These are phyloP conservation scores for Thelephora ganbajun DNA, from an alignment of 768 basidiomycete genomes.

Conservation along the genomic window DNA sequence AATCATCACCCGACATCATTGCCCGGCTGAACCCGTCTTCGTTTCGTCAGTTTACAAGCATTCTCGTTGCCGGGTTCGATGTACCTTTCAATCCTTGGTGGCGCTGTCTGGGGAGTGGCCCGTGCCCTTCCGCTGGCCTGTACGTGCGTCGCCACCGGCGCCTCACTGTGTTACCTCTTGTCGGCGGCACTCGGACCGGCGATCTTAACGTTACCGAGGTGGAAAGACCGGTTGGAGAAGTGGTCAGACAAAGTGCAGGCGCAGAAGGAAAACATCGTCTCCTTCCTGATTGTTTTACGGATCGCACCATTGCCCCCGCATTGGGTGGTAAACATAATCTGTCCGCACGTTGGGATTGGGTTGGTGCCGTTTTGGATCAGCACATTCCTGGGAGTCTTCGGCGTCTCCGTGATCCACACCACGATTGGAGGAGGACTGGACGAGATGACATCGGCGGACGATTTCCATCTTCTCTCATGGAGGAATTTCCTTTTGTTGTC, in stretches of 20 bases:
- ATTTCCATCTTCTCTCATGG: conserved; percentile 90
- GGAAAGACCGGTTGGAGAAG: conserved; percentile 67
- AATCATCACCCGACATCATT: conserved; percentile 3
- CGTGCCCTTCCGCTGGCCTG: conserved; percentile 84
- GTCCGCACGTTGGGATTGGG: conserved; percentile 84
- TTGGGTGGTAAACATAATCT: conserved; percentile 90
- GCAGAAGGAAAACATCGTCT: conserved; percentile 75
- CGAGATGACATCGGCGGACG: conserved; percentile 86
- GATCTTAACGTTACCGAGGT: conserved; percentile 73
- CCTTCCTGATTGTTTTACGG: conserved; percentile 87
- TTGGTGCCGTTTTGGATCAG: conserved; percentile 79
- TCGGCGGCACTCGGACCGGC: conserved; percentile 89
- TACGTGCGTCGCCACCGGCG: conserved; percentile 82
- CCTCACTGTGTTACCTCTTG: conserved; percentile 84
- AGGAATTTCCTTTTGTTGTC: conserved; percentile 76
- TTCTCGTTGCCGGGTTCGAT: conserved; percentile 95
- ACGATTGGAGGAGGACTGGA: conserved; percentile 89
- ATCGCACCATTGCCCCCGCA: conserved; percentile 93
- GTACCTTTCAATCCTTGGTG: conserved; percentile 94
- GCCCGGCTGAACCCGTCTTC: conserved; percentile 2
- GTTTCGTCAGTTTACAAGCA: conserved; percentile 65
- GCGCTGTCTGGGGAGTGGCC: conserved; percentile 88
- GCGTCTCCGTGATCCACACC: conserved; percentile 87
- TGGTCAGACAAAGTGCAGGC: conserved; percentile 70
- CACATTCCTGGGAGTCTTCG: conserved; percentile 83